phyloP scores from a whole-genome alignment of 2,329 filamentous ascomycete genomes.

The Xylariaceae sp. region DNA sequence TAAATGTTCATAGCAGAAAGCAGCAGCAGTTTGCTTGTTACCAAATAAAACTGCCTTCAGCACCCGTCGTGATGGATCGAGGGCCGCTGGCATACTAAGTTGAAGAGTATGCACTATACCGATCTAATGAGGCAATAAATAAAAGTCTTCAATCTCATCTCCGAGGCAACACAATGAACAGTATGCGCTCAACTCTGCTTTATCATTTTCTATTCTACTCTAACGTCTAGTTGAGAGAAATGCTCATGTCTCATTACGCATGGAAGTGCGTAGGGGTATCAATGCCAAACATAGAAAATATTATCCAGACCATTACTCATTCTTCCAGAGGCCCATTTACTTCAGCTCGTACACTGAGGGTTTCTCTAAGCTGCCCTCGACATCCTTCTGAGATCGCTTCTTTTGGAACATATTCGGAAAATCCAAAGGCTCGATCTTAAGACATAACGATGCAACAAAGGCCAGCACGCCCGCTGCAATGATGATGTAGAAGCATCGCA shows the following conservation, averaged over 20 bases:
- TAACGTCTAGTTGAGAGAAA: neutral
- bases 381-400: neutral
- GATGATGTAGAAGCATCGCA: slow-evolving; percentile 24
- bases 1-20: too few relatives aligned
- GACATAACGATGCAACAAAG: slow-evolving; percentile 16
- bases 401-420: slow-evolving; percentile 3
- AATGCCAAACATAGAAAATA: neutral
- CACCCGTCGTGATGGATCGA: too few relatives aligned
- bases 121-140: too few relatives aligned
- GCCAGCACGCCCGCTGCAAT: slow-evolving; percentile 25
- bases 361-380: neutral
- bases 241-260: neutral
- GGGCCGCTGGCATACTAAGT: too few relatives aligned
- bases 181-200: too few relatives aligned
- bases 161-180: too few relatives aligned
- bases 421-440: slow-evolving; percentile 11
- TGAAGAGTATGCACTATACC: too few relatives aligned
- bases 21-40: too few relatives aligned
- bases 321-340: neutral
- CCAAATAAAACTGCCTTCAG: too few relatives aligned
- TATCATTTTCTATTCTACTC: neutral
- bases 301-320: neutral
- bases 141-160: too few relatives aligned
- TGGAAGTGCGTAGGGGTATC: neutral
- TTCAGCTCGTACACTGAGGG: neutral